These are phyloP conservation scores for Cyclotella sp. DNA, from an alignment of 108 stramenopile species.

Conservation along the genomic window DNA sequence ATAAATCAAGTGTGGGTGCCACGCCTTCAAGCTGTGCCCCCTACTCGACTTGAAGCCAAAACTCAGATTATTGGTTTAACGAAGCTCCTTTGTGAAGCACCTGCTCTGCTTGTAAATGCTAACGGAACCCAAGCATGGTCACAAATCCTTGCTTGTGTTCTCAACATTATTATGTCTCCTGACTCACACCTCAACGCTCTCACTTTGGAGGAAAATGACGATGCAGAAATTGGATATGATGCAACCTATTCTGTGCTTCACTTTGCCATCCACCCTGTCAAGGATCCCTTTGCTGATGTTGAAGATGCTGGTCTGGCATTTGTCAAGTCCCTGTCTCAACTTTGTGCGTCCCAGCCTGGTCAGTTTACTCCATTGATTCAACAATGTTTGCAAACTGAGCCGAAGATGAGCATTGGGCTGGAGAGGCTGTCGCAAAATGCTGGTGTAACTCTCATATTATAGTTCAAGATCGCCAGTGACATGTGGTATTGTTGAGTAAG, in stretches of 20 bases:
- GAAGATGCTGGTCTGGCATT: conserved; percentile 62
- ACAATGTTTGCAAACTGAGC: conserved; percentile 59
- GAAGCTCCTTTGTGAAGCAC: conserved; percentile 71
- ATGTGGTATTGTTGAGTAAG: too few relatives aligned
- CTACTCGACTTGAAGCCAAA: conserved; percentile 73
- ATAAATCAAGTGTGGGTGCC: conserved; percentile 77
- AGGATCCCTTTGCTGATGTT: conserved; percentile 78
- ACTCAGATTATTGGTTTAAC: conserved; percentile 76
- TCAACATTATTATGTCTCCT: conserved; percentile 62
- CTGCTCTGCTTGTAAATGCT: conserved; percentile 62
- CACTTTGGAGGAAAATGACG: conserved; percentile 47
- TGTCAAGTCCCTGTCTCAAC: conserved; percentile 50
- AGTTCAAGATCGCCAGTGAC: background rate
- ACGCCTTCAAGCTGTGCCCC: conserved; percentile 53
- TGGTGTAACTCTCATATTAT: conserved; percentile 42
- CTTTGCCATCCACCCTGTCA: conserved; percentile 64
- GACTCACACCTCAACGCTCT: conserved; percentile 48
- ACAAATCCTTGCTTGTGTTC: conserved; percentile 49
- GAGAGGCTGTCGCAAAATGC: conserved; percentile 62
- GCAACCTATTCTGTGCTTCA: conserved; percentile 75
- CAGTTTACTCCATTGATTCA: conserved; percentile 69
- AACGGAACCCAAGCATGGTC: conserved; percentile 62
- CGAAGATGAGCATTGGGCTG: conserved; percentile 68
- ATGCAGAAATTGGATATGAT: conserved; percentile 78
- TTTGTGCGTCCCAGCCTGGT: conserved; percentile 64